Conservation (phyloP, 1,139 yeast genomes). For the Suhomyces panamericanus region DNA sequence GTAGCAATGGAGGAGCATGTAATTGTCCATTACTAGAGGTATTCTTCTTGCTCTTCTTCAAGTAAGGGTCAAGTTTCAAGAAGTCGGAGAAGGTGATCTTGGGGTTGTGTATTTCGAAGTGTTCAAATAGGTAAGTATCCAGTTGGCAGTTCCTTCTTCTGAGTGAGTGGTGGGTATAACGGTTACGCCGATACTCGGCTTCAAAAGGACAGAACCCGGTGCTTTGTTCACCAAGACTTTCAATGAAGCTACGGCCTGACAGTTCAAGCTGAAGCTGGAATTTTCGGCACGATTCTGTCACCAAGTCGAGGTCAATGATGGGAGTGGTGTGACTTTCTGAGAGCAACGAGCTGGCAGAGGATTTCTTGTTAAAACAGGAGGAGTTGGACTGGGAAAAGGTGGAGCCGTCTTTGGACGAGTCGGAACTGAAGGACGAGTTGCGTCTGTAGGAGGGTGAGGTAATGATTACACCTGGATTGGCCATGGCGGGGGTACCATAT, state of each 20-base stretch:
- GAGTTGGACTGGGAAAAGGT: too few relatives aligned
- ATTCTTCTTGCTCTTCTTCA: neutral
- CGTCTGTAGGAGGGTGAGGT: too few relatives aligned
- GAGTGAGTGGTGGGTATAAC: neutral
- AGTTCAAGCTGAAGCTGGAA: conserved; percentile 1
- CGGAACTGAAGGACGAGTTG: too few relatives aligned
- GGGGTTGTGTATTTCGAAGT: neutral
- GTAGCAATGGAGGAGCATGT: too few relatives aligned
- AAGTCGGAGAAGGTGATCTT: neutral
- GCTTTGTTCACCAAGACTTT: neutral
- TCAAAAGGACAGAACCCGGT: neutral
- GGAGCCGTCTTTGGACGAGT: too few relatives aligned
- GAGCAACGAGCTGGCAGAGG: neutral
- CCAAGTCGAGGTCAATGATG: conserved; percentile 15
- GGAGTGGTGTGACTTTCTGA: conserved; percentile 2
- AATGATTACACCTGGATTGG: too few relatives aligned
- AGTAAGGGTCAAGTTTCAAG: neutral
- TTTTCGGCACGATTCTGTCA: conserved; percentile 12
- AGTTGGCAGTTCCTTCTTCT: neutral
- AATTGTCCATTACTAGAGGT: too few relatives aligned
- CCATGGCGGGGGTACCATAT: too few relatives aligned
- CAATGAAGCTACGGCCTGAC: neutral
- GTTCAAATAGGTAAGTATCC: neutral
- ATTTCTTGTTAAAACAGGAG: neutral
- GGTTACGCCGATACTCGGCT: neutral